phyloP scores from a whole-genome alignment of 169 alveolate species.

The Condylostoma magnum region DNA sequence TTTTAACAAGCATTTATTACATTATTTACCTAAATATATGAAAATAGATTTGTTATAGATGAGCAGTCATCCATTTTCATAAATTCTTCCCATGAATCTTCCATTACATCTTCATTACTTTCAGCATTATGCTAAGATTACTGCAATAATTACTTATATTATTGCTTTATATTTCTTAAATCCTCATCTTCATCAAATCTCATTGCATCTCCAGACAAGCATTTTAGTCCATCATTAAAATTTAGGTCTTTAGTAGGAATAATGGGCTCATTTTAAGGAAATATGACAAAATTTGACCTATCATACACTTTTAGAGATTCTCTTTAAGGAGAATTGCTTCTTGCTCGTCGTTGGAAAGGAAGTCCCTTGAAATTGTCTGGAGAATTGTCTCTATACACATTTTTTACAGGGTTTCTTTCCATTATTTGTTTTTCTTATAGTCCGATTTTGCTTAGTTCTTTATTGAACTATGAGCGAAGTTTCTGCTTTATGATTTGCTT shows the following conservation, averaged over 20 bases:
- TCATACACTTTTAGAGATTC: constrained; percentile 14
- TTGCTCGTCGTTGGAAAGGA: constrained; percentile 24
- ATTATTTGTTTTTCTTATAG: not conserved
- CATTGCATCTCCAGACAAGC: not conserved
- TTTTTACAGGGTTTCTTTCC: constrained; percentile 21
- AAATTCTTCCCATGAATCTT: not conserved
- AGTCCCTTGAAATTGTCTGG: not conserved
- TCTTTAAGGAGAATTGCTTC: constrained; percentile 27
- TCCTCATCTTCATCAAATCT: constrained; percentile 19
- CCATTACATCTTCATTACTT: not conserved
- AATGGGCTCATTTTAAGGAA: constrained; percentile 14
- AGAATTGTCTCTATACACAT: not conserved
- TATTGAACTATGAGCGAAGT: not conserved
- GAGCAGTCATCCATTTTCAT: too few species aligned
- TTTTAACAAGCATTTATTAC: too few species aligned
- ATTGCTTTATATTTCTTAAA: not conserved
- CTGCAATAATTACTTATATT: constrained; percentile 11
- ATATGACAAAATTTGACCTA: not conserved
- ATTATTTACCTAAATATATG: too few species aligned
- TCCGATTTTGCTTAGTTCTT: constrained; percentile 9
- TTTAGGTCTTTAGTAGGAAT: not conserved
- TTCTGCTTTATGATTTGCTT: not conserved
- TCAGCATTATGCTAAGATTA: not conserved
- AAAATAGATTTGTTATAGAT: too few species aligned
- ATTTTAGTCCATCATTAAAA: not conserved